Conservation (phyloP, 768 basidiomycete genomes). For the Mycena capillaripes region DNA sequence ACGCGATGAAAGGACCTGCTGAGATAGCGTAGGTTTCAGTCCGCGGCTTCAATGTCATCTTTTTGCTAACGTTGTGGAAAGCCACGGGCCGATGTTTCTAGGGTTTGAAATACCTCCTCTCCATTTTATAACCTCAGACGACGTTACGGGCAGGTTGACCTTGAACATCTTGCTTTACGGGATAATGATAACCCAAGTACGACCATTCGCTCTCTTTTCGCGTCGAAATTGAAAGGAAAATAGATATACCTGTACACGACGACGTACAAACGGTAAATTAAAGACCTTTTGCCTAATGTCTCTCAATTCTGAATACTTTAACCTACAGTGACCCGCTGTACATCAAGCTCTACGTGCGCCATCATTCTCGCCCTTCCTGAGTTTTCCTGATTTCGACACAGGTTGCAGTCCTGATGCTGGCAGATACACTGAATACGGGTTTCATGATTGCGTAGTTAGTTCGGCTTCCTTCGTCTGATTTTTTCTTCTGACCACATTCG, state of each 20-base stretch:
- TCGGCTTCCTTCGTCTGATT: background rate
- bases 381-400: constrained; percentile 28
- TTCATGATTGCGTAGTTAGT: constrained; percentile 45
- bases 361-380: background rate
- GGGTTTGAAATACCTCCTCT: background rate
- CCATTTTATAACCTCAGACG: background rate
- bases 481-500: background rate
- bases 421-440: constrained; percentile 54
- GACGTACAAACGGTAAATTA: constrained; percentile 37
- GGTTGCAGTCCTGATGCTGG: constrained; percentile 51
- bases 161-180: constrained; percentile 41
- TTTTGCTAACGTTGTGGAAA: background rate
- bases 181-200: constrained; percentile 38
- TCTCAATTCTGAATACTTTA: constrained; percentile 9
- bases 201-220: background rate
- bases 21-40: constrained; percentile 30
- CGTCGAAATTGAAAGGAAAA: background rate
- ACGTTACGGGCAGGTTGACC: constrained; percentile 8
- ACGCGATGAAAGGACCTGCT: constrained; percentile 25
- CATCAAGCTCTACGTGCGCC: constrained; percentile 36
- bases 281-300: background rate
- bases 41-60: background rate
- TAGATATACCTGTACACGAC: constrained; percentile 40
- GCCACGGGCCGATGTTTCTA: constrained; percentile 35
- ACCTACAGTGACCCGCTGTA: constrained; percentile 30